Evolutionary conservation across 2,329 filamentous ascomycete genomes (phyloP).

Genomic region (Colletotrichum theobromicola): DNA sequence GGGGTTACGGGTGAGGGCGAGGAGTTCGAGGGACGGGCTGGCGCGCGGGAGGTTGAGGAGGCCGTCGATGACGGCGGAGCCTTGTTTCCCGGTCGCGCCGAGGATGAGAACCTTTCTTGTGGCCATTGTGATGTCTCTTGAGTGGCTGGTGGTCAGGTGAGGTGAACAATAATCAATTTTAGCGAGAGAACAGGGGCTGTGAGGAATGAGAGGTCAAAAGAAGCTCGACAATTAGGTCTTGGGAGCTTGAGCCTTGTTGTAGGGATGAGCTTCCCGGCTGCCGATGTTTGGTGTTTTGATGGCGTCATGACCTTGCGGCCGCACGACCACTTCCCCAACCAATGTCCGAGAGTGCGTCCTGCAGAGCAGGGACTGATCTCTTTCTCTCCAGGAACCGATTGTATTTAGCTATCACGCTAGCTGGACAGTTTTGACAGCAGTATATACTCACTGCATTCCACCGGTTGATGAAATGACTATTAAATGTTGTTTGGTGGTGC

Average conservation of each 20-base stretch:
- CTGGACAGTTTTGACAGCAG: accelerated
- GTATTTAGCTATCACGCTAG: accelerated
- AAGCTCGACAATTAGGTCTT: neutral
- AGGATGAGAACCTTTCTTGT: constrained; percentile 46
- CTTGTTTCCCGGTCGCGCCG: constrained; percentile 54
- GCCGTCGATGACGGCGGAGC: constrained; percentile 43
- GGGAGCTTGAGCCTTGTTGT: neutral
- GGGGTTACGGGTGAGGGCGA: constrained; percentile 16
- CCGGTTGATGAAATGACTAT: neutral
- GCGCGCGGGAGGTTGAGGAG: constrained; percentile 24
- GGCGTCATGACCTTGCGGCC: constrained; percentile 8
- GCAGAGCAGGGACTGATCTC: neutral
- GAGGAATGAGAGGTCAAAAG: neutral
- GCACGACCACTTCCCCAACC: constrained; percentile 13
- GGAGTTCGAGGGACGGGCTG: constrained; percentile 8
- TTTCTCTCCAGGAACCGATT: neutral
- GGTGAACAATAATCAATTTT: neutral
- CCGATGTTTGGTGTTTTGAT: neutral
- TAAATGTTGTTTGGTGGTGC: neutral
- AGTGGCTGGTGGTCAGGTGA: neutral
- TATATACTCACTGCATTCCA: neutral
- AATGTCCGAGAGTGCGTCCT: constrained; percentile 1
- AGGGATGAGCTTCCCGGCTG: constrained; percentile 4
- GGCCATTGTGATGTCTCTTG: constrained; percentile 16
- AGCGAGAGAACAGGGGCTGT: too few relatives aligned